Conservation (phyloP, 805 yeast genomes). For the Lipomyces starkeyi region DNA sequence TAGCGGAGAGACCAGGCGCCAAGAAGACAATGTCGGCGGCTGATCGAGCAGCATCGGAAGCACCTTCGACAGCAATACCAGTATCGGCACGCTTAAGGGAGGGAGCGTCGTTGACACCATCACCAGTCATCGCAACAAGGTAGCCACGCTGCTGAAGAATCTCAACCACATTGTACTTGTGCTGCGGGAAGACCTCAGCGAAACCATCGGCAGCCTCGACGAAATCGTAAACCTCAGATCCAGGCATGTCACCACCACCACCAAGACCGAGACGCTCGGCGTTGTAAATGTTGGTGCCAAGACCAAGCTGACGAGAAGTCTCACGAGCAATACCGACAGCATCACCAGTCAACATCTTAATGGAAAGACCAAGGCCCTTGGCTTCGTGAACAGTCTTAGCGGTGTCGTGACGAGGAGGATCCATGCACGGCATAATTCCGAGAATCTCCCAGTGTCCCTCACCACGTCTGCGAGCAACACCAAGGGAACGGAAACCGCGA, state of each 20-base stretch:
- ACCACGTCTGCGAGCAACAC: slow-evolving; percentile 99
- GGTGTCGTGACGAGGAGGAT: slow-evolving; percentile 98
- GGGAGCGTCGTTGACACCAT: slow-evolving; percentile 73
- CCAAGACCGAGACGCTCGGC: slow-evolving; percentile 97
- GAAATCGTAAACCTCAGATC: slow-evolving; percentile 69
- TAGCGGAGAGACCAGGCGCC: slow-evolving; percentile 67
- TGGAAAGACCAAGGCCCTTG: slow-evolving; percentile 86
- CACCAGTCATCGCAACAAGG: slow-evolving; percentile 74
- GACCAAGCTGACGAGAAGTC: slow-evolving; percentile 96
- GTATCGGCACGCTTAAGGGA: slow-evolving; percentile 74
- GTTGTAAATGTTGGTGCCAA: slow-evolving; percentile 94
- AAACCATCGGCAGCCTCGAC: slow-evolving; percentile 94
- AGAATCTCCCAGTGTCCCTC: slow-evolving; percentile 98
- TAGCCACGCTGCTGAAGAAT: slow-evolving; percentile 67
- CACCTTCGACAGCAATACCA: slow-evolving; percentile 80
- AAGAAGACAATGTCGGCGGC: slow-evolving; percentile 56
- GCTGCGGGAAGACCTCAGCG: slow-evolving; percentile 74
- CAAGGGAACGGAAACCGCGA: slow-evolving; percentile 97
- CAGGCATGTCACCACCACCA: slow-evolving; percentile 73
- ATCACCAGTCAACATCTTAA: slow-evolving; percentile 98
- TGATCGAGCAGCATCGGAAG: slow-evolving; percentile 54
- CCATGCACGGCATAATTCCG: slow-evolving; percentile 99
- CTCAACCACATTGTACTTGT: slow-evolving; percentile 70
- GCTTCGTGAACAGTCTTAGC: slow-evolving; percentile 94
- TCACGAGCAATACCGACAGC: slow-evolving; percentile 99